These are phyloP conservation scores for Geotrichum macrosporum DNA, from an alignment of 1,139 yeast genomes.

Conservation along the genomic window DNA sequence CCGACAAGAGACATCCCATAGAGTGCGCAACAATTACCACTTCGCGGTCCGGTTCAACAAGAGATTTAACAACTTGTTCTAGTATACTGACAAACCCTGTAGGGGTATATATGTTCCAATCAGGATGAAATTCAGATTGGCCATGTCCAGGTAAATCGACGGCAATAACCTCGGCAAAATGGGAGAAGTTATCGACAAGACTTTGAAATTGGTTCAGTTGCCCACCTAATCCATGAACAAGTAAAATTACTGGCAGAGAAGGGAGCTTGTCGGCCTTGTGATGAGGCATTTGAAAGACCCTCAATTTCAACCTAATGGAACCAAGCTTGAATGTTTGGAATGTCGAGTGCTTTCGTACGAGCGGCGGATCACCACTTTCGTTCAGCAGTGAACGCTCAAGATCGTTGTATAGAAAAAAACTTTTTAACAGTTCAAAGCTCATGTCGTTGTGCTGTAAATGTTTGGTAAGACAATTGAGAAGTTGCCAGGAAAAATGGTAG, in stretches of 20 bases:
- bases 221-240: constrained; percentile 76
- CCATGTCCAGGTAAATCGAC: constrained; percentile 79
- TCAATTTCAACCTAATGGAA: constrained; percentile 24
- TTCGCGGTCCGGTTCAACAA: constrained; percentile 35
- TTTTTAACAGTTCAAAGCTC: constrained; percentile 23
- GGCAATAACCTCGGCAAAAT: constrained; percentile 59
- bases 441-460: constrained; percentile 4
- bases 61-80: constrained; percentile 28
- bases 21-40: constrained; percentile 69
- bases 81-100: constrained; percentile 49
- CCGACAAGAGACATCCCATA: constrained; percentile 62
- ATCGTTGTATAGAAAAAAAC: constrained; percentile 30
- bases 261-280: constrained; percentile 35
- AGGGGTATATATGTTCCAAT: constrained; percentile 44
- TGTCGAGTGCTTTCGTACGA: constrained; percentile 22
- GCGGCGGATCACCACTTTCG: constrained; percentile 25
- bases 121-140: constrained; percentile 36
- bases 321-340: constrained; percentile 12
- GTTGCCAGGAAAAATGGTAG: constrained; percentile 33
- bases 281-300: constrained; percentile 35
- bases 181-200: constrained; percentile 58
- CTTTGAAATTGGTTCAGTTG: constrained; percentile 70
- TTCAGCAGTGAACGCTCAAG: constrained; percentile 28
- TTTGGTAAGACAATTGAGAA: too few relatives aligned
- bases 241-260: constrained; percentile 52